Evolutionary conservation across 202 grass and related monocot species (phyloP).

Genomic region (Sporobolus alterniflorus): DNA sequence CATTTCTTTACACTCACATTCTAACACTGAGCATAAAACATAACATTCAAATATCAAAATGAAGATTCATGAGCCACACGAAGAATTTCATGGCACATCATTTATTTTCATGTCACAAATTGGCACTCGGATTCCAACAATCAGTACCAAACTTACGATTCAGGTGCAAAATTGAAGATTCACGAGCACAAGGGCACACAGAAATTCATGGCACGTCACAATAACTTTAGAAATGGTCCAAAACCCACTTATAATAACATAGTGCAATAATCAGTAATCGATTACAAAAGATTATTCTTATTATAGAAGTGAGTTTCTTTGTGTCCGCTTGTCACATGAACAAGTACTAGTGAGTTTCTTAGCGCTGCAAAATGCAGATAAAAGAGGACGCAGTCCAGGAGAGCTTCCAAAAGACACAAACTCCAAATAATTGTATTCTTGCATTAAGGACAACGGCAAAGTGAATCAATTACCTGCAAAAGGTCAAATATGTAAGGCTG

Average conservation of each 20-base stretch:
- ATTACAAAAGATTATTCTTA: slow-evolving; percentile 23
- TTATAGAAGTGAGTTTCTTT: neutral
- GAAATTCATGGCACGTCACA: neutral
- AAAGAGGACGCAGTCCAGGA: neutral
- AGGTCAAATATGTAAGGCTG: no score
- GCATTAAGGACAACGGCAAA: neutral
- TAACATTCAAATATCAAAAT: neutral
- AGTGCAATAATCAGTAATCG: neutral
- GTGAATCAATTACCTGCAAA: slow-evolving; percentile 60
- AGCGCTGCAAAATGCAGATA: slow-evolving; percentile 7
- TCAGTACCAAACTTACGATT: neutral
- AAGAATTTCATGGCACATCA: neutral
- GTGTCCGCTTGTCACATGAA: neutral
- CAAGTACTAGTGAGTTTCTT: neutral
- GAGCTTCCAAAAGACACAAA: slow-evolving; percentile 38
- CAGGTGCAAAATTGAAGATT: neutral
- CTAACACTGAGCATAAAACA: neutral
- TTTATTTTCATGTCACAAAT: neutral
- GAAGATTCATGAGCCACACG: neutral
- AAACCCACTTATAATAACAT: neutral
- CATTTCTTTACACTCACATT: neutral
- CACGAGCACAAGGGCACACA: neutral
- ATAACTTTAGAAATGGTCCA: neutral
- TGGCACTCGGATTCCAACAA: neutral
- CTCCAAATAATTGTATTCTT: slow-evolving; percentile 31